Percentiles rank a stretch among this genome's conserved stretches.
Evolutionary conservation across 2,329 filamentous ascomycete species (phyloP).

Genomic region (Talaromyces pinophilus): DNA sequence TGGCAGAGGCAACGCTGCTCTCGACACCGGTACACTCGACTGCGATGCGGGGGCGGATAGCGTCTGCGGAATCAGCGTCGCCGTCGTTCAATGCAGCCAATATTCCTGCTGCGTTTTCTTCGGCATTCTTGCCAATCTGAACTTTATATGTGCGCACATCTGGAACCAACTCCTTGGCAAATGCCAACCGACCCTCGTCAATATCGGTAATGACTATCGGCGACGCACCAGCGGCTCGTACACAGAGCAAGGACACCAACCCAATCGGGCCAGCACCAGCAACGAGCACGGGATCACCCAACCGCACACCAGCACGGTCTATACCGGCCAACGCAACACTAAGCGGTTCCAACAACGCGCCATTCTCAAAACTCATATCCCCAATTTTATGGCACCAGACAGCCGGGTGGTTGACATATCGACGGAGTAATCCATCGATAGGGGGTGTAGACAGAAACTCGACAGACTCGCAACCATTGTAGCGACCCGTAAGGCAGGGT

Average conservation of each 20-base stretch:
- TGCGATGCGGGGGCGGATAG: slow-evolving; percentile 75
- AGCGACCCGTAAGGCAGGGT: slow-evolving; percentile 85
- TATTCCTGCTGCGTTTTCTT: slow-evolving; percentile 70
- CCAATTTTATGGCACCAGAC: slow-evolving; percentile 97
- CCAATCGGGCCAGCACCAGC: slow-evolving; percentile 95
- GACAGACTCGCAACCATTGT: slow-evolving; percentile 90
- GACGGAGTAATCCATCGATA: slow-evolving; percentile 78
- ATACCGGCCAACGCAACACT: slow-evolving; percentile 86
- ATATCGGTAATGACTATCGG: slow-evolving; percentile 95
- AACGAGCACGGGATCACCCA: slow-evolving; percentile 85
- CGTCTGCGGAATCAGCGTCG: slow-evolving; percentile 42
- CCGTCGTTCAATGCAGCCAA: slow-evolving; percentile 65
- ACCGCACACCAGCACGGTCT: slow-evolving; percentile 74
- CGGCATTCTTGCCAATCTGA: slow-evolving; percentile 52
- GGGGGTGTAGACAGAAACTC: slow-evolving; percentile 89
- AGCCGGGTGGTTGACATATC: slow-evolving; percentile 93
- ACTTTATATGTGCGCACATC: slow-evolving; percentile 70
- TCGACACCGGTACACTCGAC: slow-evolving; percentile 96
- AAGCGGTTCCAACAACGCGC: slow-evolving; percentile 85
- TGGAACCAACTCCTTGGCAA: slow-evolving; percentile 81
- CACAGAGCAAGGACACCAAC: slow-evolving; percentile 82
- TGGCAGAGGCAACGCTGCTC: slow-evolving; percentile 79
- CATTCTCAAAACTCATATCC: slow-evolving; percentile 87
- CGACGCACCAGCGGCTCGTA: slow-evolving; percentile 80
- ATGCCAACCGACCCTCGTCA: slow-evolving; percentile 78